A percentile compares a stretch with the other conserved stretches of the same genome.
Evolutionary conservation across 495 filamentous ascomycete genomes (phyloP).

Genomic region (Parathielavia appendiculata): DNA sequence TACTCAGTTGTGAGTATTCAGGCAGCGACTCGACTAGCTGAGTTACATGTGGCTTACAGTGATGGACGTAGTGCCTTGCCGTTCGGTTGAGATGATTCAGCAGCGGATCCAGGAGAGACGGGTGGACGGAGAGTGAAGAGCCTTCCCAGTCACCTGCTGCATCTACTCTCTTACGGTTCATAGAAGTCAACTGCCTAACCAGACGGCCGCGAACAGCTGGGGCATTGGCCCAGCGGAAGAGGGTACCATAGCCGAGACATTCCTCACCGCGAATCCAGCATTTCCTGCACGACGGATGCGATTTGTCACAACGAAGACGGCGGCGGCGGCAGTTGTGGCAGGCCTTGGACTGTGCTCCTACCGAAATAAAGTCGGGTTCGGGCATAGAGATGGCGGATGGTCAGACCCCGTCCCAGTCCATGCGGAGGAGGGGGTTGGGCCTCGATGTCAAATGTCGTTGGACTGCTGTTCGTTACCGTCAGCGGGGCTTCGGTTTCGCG

Average conservation of each 20-base stretch:
- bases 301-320: slow-evolving; percentile 51
- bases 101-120: slow-evolving; percentile 37
- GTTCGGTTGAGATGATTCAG: slow-evolving; percentile 31
- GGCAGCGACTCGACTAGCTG: slow-evolving; percentile 1
- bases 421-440: neutral
- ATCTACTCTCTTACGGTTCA: too few species aligned
- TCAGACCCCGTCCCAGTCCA: slow-evolving; percentile 5
- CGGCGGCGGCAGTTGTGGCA: slow-evolving; percentile 44
- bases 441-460: neutral
- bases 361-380: neutral
- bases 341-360: slow-evolving; percentile 10
- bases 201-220: slow-evolving; percentile 41
- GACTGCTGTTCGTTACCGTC: too few species aligned
- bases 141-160: neutral
- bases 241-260: slow-evolving; percentile 41
- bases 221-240: slow-evolving; percentile 40
- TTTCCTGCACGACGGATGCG: slow-evolving; percentile 45
- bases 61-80: slow-evolving; percentile 46
- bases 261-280: slow-evolving; percentile 44
- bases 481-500: too few species aligned
- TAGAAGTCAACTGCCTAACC: slow-evolving; percentile 18
- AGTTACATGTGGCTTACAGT: slow-evolving; percentile 35
- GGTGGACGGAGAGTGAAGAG: neutral
- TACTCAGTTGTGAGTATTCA: neutral
- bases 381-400: slow-evolving; percentile 7